phyloP scores from a whole-genome alignment of 352 stramenopile genomes.

The Globisporangium abappressorium region DNA sequence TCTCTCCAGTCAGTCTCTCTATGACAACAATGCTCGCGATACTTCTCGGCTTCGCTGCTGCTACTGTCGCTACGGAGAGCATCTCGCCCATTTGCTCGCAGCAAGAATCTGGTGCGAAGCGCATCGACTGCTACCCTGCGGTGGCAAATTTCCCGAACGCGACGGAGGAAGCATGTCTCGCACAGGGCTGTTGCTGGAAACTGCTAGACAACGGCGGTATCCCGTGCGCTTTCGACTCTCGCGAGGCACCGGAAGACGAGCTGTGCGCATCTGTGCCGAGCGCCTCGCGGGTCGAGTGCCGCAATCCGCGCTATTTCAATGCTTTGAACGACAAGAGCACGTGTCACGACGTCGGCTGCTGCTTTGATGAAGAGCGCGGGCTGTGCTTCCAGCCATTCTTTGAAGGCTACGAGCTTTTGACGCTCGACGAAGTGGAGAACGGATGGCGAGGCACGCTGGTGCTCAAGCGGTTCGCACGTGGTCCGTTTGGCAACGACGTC shows the following conservation, averaged over 20 bases:
- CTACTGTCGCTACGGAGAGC: not conserved
- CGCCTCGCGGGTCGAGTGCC: constrained; percentile 58
- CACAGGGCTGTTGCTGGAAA: constrained; percentile 85
- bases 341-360: constrained; percentile 66
- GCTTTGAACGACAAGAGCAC: constrained; percentile 27
- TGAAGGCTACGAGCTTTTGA: constrained; percentile 68
- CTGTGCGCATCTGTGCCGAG: constrained; percentile 38
- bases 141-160: constrained; percentile 55
- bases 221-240: constrained; percentile 58
- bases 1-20: not conserved
- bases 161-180: constrained; percentile 76
- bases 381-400: constrained; percentile 69
- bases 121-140: constrained; percentile 74
- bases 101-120: constrained; percentile 3
- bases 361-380: constrained; percentile 44
- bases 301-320: constrained; percentile 60
- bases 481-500: constrained; percentile 81
- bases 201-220: constrained; percentile 48
- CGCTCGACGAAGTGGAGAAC: constrained; percentile 41
- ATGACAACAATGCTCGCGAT: constrained; percentile 14
- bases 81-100: not conserved
- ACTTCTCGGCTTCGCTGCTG: constrained; percentile 22
- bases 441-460: constrained; percentile 61
- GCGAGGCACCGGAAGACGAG: constrained; percentile 13
- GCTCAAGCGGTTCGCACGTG: constrained; percentile 36